These are phyloP conservation scores for Xerocomellus intermedius DNA, from an alignment of 768 basidiomycete genomes.

Conservation along the genomic window DNA sequence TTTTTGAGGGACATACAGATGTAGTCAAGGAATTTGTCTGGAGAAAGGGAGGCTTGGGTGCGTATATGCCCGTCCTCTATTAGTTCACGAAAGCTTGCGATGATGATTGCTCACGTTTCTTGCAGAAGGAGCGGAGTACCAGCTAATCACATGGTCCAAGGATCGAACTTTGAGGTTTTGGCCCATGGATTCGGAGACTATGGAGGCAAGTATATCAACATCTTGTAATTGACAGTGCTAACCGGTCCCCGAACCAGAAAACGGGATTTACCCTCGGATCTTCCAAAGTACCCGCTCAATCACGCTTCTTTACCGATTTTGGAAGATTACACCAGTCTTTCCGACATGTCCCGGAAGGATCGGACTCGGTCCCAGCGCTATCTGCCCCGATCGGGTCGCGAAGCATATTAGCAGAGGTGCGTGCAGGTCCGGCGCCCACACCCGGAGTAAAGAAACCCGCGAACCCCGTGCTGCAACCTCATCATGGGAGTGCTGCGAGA, in stretches of 20 bases:
- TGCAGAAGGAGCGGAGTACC: slow-evolving; percentile 53
- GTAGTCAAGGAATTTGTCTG: slow-evolving; percentile 99
- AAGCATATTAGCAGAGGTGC: slow-evolving; percentile 67
- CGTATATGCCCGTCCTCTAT: neutral
- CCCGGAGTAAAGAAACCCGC: slow-evolving; percentile 17
- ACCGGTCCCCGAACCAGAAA: slow-evolving; percentile 37
- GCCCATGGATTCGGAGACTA: slow-evolving; percentile 72
- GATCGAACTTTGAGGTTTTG: slow-evolving; percentile 90
- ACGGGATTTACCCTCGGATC: slow-evolving; percentile 43
- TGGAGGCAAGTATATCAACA: slow-evolving; percentile 48
- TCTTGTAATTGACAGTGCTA: slow-evolving; percentile 2
- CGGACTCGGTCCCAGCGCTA: slow-evolving; percentile 42
- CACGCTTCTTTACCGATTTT: slow-evolving; percentile 16
- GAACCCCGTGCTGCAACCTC: slow-evolving; percentile 33
- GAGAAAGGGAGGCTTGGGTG: slow-evolving; percentile 67
- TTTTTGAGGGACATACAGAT: slow-evolving; percentile 86
- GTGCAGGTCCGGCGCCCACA: slow-evolving; percentile 46
- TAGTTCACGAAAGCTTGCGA: neutral
- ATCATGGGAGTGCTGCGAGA: slow-evolving; percentile 34
- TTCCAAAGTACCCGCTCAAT: slow-evolving; percentile 24
- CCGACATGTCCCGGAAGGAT: slow-evolving; percentile 49
- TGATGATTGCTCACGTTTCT: neutral
- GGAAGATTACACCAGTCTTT: slow-evolving; percentile 45
- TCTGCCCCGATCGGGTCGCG: slow-evolving; percentile 70
- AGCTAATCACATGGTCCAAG: slow-evolving; percentile 79